Evolutionary conservation across 202 grass and related monocot genomes (phyloP), one percentile per base, ranked within the genome.

Genomic region (Hordeum pubiflorum): DNA sequence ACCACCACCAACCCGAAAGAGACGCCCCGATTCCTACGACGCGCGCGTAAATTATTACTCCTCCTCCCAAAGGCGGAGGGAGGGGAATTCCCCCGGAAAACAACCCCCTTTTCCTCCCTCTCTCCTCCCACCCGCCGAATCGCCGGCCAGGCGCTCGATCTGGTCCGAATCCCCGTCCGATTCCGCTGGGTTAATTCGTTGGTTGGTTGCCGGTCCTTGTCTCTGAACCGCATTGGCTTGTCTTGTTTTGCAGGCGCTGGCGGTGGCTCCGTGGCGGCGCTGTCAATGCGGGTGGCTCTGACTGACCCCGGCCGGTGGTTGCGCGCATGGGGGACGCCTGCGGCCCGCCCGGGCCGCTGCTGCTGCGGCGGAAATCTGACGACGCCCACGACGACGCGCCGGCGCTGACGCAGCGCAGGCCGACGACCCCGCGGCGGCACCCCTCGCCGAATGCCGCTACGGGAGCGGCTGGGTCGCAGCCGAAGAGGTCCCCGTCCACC

Each of bases 381-480:
- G 31, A 87, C 58, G 84, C 72, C n/a, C 67, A 71, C 52, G 87
- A 90, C 50, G 89, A 90, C 61, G 79, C 58, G 50, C 10, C 37
- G 65, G 20, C 80, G 62, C 55, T 85, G 37, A 90, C 60, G 69
- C 37, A 9, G 8, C 88, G 86, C 81, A 89, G 84, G 72, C 64
- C 74, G 43, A 64, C 69, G 12, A 85, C 93, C 9, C 89, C 89
- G 22, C 74, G 79, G 54, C 82, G 94, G 73, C 88, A 81, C 69
- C 83, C 91, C 3, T 94, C 91, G 78, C 94, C 94, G 84, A 97
- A 86, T 85, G 91, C 89, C 15, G 64, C 40, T 61, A 66, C 67
- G 32, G 13, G 79, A 18, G 58, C 72, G 34, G 75, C 88, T 15
- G 64, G 76, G 60, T 80, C 89, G 70, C 73, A 78, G 87, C 63